phyloP scores from a whole-genome alignment of 352 stramenopile species.

The Plasmopara muralis region DNA sequence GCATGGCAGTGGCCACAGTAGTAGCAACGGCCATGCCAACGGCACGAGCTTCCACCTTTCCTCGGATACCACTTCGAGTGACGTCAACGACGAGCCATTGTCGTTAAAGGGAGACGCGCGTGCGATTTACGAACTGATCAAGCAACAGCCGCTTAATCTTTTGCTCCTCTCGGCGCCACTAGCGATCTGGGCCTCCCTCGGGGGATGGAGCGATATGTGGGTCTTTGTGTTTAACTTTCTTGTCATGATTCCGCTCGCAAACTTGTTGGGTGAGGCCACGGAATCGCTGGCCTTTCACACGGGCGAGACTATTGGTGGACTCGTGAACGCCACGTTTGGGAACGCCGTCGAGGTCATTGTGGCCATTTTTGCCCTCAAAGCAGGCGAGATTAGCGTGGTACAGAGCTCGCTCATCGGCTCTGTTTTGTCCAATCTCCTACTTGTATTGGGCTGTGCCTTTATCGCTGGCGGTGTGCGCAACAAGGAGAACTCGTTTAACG shows the following conservation, averaged over 20 bases:
- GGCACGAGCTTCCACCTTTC: conserved; percentile 8
- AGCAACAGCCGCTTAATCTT: conserved; percentile 58
- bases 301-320: conserved; percentile 94
- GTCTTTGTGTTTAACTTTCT: conserved; percentile 96
- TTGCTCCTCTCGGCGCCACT: conserved; percentile 54
- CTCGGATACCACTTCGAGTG: conserved; percentile 1
- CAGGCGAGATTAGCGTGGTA: conserved; percentile 93
- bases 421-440: conserved; percentile 96
- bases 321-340: conserved; percentile 97
- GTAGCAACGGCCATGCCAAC: conserved; percentile 14
- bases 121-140: conserved; percentile 40
- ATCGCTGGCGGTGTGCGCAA: conserved; percentile 79
- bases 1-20: conserved; percentile 17
- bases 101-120: conserved; percentile 31
- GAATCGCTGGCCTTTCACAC: conserved; percentile 96
- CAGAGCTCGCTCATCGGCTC: conserved; percentile 96
- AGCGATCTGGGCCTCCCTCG: conserved; percentile 58
- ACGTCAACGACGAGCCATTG: conserved; percentile 5
- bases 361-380: conserved; percentile 89
- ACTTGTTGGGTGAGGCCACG: conserved; percentile 94
- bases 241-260: conserved; percentile 94
- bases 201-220: conserved; percentile 59
- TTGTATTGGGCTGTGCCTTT: conserved; percentile 96
- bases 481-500: conserved; percentile 92
- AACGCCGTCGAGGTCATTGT: conserved; percentile 97